phyloP scores from a whole-genome alignment of 2,329 filamentous ascomycete species.

The Alternaria ethzedia region DNA sequence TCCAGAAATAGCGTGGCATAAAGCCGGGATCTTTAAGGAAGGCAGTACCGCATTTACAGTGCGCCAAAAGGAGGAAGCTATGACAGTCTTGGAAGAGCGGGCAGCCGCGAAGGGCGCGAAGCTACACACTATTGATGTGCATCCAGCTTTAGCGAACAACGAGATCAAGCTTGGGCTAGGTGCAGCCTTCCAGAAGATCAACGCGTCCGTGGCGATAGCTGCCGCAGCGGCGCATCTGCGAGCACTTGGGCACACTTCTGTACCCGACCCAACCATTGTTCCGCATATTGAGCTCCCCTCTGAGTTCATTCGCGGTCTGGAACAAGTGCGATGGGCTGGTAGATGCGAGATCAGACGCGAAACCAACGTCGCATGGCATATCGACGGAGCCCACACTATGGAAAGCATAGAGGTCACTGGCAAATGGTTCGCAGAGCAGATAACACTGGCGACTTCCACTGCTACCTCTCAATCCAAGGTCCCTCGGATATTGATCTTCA shows the following conservation, averaged over 20 bases:
- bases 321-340: slow-evolving; percentile 72
- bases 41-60: slow-evolving; percentile 69
- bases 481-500: slow-evolving; percentile 78
- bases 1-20: slow-evolving; percentile 89
- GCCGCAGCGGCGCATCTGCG: slow-evolving; percentile 65
- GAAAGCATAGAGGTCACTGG: slow-evolving; percentile 81
- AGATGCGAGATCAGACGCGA: slow-evolving; percentile 73
- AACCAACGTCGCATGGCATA: slow-evolving; percentile 70
- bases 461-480: slow-evolving; percentile 18
- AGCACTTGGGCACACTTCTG: slow-evolving; percentile 49
- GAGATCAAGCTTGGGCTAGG: slow-evolving; percentile 63
- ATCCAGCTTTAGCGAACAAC: slow-evolving; percentile 54
- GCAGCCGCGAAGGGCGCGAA: slow-evolving; percentile 57
- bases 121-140: slow-evolving; percentile 57
- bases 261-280: slow-evolving; percentile 45
- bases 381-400: slow-evolving; percentile 87
- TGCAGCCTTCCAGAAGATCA: slow-evolving; percentile 68
- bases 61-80: slow-evolving; percentile 61
- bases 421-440: slow-evolving; percentile 71
- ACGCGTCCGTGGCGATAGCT: slow-evolving; percentile 67
- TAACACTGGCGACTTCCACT: slow-evolving; percentile 43
- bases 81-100: slow-evolving; percentile 62
- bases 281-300: slow-evolving; percentile 59
- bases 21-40: slow-evolving; percentile 82
- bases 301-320: slow-evolving; percentile 70